phyloP scores from a whole-genome alignment of 495 filamentous ascomycete species.

The Talaromyces borbonicus region DNA sequence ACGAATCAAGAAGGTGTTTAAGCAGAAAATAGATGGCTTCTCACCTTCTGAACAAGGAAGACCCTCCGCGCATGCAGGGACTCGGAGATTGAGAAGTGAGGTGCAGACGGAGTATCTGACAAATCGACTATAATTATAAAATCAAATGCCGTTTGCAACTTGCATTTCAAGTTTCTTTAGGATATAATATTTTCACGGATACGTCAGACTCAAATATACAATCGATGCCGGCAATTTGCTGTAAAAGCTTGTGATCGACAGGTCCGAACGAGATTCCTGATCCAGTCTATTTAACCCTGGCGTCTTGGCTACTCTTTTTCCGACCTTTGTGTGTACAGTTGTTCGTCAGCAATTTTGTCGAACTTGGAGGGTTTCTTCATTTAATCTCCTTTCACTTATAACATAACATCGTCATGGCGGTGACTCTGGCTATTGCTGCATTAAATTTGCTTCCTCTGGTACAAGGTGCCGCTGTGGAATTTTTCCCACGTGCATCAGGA shows the following conservation, averaged over 20 bases:
- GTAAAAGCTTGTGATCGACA: not conserved
- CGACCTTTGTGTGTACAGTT: not conserved
- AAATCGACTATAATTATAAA: not conserved
- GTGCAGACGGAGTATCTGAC: not conserved
- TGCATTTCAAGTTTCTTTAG: not conserved
- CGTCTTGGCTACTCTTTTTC: not conserved
- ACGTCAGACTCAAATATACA: not conserved
- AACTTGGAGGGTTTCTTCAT: not conserved
- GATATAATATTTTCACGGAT: not conserved
- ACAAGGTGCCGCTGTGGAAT: not conserved
- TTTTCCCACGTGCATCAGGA: conserved; percentile 9
- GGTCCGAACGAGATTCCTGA: not conserved
- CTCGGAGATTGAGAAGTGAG: not conserved
- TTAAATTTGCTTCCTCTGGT: not conserved
- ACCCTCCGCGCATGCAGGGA: not conserved
- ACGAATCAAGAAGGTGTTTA: not conserved
- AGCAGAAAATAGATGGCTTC: not conserved
- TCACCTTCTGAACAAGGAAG: not conserved
- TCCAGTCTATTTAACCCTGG: not conserved
- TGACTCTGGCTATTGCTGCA: not conserved
- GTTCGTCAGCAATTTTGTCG: not conserved
- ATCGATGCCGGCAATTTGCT: conserved; percentile 1
- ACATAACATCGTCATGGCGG: not conserved
- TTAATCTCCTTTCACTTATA: not conserved
- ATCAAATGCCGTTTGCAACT: not conserved